phyloP scores from a whole-genome alignment of 768 basidiomycete species.

The Phaeotremella skinneri region DNA sequence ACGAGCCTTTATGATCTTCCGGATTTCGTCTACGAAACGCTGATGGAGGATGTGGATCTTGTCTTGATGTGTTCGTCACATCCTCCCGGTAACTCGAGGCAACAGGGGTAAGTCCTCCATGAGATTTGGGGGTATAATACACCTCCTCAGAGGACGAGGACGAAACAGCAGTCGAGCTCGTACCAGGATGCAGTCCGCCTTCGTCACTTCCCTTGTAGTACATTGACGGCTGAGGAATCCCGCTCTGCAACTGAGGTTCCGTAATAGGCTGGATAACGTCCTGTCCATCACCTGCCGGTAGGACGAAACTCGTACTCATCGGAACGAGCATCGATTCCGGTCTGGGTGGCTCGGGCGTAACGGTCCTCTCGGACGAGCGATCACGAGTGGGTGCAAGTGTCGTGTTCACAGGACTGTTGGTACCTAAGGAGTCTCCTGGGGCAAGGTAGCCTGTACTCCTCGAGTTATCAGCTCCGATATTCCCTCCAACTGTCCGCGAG shows the following conservation, averaged over 20 bases:
- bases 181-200: neutral
- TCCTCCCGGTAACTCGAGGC: neutral
- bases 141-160: neutral
- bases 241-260: constrained; percentile 7
- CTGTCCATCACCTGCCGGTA: constrained; percentile 3
- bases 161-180: neutral
- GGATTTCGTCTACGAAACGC: neutral
- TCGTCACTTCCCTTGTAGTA: neutral
- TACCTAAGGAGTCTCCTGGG: constrained; percentile 14
- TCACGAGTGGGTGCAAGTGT: neutral
- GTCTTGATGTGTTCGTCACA: neutral
- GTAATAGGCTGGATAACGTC: neutral
- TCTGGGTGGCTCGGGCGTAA: constrained; percentile 4
- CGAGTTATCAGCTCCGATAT: neutral
- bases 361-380: constrained; percentile 2
- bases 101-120: neutral
- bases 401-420: neutral
- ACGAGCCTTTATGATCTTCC: neutral
- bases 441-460: constrained; percentile 4
- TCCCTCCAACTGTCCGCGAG: neutral
- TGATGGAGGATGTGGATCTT: neutral
- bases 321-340: constrained; percentile 16
- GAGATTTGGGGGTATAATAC: neutral
- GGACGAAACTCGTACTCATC: neutral
- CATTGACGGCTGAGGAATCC: constrained; percentile 1